phyloP scores from a whole-genome alignment of 2,329 filamentous ascomycete genomes.

The Catunica adiposa region DNA sequence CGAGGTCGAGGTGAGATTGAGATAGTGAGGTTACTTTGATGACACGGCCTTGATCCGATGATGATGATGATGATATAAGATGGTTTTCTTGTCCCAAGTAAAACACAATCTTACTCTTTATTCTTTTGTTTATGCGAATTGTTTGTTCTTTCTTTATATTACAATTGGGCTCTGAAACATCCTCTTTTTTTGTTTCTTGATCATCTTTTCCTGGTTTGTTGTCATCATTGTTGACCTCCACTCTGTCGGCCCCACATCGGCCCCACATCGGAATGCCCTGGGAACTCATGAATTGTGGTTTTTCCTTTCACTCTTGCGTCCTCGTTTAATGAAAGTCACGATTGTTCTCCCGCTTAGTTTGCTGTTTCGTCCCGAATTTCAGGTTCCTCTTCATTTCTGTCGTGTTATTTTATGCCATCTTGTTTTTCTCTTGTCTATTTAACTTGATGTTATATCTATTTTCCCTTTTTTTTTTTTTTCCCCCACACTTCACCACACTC shows the following conservation, averaged over 20 bases:
- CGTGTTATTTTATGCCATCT: background rate
- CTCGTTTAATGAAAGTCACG: background rate
- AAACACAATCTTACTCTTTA: background rate
- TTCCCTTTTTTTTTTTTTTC: background rate
- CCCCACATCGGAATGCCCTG: background rate
- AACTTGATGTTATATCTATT: background rate
- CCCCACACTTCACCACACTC: background rate
- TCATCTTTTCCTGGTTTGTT: background rate
- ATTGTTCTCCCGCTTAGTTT: background rate
- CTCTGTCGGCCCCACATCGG: background rate
- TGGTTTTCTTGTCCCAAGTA: background rate
- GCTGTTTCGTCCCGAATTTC: no score
- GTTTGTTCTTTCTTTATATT: background rate
- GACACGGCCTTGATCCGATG: background rate
- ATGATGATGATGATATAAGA: slow-evolving; percentile 1
- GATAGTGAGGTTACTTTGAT: background rate
- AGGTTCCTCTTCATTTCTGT: no score
- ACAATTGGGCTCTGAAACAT: background rate
- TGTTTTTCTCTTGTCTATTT: background rate
- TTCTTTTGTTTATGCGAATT: background rate
- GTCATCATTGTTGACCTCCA: background rate
- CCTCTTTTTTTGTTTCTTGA: background rate
- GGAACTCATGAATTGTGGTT: background rate
- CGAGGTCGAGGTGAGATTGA: background rate
- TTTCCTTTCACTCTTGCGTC: background rate